phyloP scores from a whole-genome alignment of 1,139 yeast genomes.

The Geotrichum restrictum region DNA sequence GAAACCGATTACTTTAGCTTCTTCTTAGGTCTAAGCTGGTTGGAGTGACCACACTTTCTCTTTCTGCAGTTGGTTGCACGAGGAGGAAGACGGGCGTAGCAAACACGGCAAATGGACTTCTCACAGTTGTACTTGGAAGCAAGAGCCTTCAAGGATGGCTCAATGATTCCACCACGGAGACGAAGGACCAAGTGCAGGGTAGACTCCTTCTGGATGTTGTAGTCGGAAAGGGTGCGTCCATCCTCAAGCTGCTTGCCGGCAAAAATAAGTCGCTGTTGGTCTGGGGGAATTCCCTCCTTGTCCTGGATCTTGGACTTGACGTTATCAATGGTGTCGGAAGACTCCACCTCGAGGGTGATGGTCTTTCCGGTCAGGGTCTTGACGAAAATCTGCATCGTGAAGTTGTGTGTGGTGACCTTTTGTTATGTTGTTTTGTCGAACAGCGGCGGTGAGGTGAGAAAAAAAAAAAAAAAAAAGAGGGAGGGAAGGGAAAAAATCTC shows the following conservation, averaged over 20 bases:
- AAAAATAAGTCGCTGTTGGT: conserved; percentile 97
- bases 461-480: conserved; percentile 7
- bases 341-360: conserved; percentile 97
- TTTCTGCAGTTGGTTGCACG: conserved; percentile 99
- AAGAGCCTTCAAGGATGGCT: conserved; percentile 99
- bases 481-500: conserved; percentile 8
- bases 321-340: conserved; percentile 97
- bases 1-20: conserved; percentile 91
- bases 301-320: conserved; percentile 99
- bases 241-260: conserved; percentile 99
- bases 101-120: conserved; percentile 98
- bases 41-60: conserved; percentile 99
- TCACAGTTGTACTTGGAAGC: conserved; percentile 99
- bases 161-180: conserved; percentile 99
- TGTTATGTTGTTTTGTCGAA: conserved; percentile 11
- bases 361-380: conserved; percentile 99
- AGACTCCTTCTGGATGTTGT: conserved; percentile 99
- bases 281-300: conserved; percentile 99
- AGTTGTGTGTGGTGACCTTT: conserved; percentile 15
- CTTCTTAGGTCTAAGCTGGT: conserved; percentile 99
- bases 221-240: conserved; percentile 97
- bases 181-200: conserved; percentile 95
- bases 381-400: conserved; percentile 90
- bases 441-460: conserved; percentile 13
- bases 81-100: conserved; percentile 99